These are phyloP conservation scores for Vaccinium myrtillus DNA, from an alignment of 148 eudicot species.

Conservation along the genomic window DNA sequence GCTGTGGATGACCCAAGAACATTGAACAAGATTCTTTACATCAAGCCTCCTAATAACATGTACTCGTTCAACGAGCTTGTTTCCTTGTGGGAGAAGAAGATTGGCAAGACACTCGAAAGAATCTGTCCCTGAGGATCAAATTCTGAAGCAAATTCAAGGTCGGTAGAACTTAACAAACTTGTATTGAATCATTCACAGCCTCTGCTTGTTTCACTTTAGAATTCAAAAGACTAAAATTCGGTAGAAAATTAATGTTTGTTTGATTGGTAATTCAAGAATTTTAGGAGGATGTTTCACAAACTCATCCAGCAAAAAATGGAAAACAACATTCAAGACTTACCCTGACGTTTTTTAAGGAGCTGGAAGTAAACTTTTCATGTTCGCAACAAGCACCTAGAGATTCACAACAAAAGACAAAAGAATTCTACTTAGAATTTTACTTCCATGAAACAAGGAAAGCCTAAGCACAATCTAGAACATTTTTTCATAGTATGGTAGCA, in stretches of 20 bases:
- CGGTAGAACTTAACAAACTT: background rate
- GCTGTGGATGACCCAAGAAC: too few species aligned
- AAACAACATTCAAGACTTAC: background rate
- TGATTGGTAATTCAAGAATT: background rate
- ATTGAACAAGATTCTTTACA: conserved; percentile 47
- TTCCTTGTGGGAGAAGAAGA: conserved; percentile 56
- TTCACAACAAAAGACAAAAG: background rate
- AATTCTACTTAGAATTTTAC: background rate
- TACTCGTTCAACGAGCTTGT: conserved; percentile 45
- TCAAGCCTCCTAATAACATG: conserved; percentile 36
- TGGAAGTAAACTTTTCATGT: background rate
- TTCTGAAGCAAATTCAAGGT: conserved; percentile 42
- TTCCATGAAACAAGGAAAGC: background rate
- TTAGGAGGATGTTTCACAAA: background rate
- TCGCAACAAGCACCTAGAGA: too few species aligned
- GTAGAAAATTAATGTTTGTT: background rate
- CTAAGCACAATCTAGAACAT: background rate
- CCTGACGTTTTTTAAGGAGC: background rate
- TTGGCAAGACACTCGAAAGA: conserved; percentile 39
- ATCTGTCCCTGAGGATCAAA: conserved; percentile 38
- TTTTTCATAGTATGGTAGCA: background rate
- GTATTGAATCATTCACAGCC: background rate
- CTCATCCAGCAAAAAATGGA: background rate
- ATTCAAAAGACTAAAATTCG: background rate
- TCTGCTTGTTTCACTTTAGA: background rate